Conservation (phyloP, 768 basidiomycete genomes). For the Mrakia frigida region DNA sequence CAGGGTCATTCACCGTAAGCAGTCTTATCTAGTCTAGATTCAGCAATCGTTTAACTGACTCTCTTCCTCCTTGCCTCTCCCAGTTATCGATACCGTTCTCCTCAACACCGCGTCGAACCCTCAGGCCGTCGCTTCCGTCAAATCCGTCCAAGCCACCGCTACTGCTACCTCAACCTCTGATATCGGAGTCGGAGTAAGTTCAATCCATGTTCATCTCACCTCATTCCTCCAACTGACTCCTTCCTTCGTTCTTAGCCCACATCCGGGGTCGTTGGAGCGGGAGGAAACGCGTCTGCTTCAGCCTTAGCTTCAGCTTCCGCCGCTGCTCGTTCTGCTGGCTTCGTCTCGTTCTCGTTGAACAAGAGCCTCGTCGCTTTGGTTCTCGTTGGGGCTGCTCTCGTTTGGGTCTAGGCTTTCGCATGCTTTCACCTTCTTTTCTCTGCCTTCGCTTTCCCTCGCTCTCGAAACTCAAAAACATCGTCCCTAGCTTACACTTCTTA, state of each 20-base stretch:
- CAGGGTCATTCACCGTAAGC: not conserved
- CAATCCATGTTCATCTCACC: not conserved
- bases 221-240: not conserved
- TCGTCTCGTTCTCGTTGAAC: not conserved
- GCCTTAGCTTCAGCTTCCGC: not conserved
- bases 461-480: no score
- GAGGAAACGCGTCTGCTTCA: not conserved
- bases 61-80: slow-evolving; percentile 35
- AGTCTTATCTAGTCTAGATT: not conserved
- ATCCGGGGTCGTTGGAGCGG: not conserved
- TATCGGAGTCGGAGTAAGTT: not conserved
- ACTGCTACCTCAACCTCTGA: not conserved
- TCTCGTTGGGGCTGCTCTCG: not conserved
- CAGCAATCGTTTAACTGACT: not conserved
- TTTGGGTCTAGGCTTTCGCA: not conserved
- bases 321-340: not conserved
- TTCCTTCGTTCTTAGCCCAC: not conserved
- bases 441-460: not conserved
- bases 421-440: not conserved
- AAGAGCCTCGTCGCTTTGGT: not conserved
- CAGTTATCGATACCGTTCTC: slow-evolving; percentile 46
- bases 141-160: slow-evolving; percentile 29
- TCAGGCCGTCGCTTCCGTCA: slow-evolving; percentile 50
- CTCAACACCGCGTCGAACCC: slow-evolving; percentile 50
- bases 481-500: no score